These are phyloP conservation scores for Cadophora sp. DNA, from an alignment of 2,329 filamentous ascomycete genomes.

Conservation along the genomic window DNA sequence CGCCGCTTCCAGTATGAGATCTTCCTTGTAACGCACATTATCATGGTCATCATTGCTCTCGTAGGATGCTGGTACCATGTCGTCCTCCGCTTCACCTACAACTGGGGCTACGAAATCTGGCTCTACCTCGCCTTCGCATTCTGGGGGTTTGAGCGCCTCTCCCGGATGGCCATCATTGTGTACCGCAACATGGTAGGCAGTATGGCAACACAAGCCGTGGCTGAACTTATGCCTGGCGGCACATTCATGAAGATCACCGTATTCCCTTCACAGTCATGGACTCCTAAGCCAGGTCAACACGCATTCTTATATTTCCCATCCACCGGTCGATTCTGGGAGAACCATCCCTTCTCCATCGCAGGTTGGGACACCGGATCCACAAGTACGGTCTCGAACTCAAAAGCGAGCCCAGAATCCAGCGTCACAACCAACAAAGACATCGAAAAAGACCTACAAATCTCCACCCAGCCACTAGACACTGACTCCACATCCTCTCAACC, in stretches of 20 bases:
- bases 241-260: constrained; percentile 20
- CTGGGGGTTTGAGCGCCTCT: constrained; percentile 52
- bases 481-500: neutral
- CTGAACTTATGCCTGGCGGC: constrained; percentile 13
- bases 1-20: constrained; percentile 43
- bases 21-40: constrained; percentile 34
- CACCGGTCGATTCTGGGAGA: constrained; percentile 21
- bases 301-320: constrained; percentile 22
- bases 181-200: constrained; percentile 13
- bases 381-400: neutral
- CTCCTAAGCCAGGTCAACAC: constrained; percentile 14
- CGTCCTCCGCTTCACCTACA: constrained; percentile 36
- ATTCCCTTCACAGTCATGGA: constrained; percentile 10
- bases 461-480: neutral
- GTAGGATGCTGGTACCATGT: constrained; percentile 48
- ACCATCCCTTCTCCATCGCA: constrained; percentile 22
- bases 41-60: constrained; percentile 29
- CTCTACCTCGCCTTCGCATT: constrained; percentile 51
- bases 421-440: neutral
- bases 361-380: constrained; percentile 1
- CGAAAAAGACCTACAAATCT: constrained; percentile 14
- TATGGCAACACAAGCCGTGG: constrained; percentile 6
- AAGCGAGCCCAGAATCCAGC: neutral
- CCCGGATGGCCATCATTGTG: constrained; percentile 9
- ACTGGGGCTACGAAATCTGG: constrained; percentile 48